Percentiles rank a stretch among this genome's conserved stretches.
Evolutionary conservation across 805 yeast species (phyloP).

Genomic region (Schwanniomyces pseudopolymorphus): DNA sequence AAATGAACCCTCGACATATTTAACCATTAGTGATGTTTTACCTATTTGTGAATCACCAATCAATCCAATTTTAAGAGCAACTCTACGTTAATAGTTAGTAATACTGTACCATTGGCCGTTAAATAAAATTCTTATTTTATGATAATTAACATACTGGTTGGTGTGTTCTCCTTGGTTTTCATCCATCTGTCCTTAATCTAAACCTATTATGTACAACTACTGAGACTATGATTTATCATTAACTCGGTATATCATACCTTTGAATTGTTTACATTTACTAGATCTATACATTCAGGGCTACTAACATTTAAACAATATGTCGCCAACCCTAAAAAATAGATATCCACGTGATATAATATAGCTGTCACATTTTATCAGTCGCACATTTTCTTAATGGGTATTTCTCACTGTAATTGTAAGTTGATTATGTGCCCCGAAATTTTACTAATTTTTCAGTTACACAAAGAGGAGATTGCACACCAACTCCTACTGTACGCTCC

Average conservation of each 20-base stretch:
- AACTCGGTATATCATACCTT: background rate
- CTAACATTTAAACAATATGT: background rate
- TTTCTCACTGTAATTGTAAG: background rate
- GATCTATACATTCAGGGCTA: background rate
- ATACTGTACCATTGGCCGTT: background rate
- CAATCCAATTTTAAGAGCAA: slow-evolving; percentile 82
- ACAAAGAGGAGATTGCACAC: background rate
- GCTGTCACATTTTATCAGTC: slow-evolving; percentile 1
- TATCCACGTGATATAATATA: background rate
- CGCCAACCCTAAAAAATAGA: background rate
- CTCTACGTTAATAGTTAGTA: slow-evolving; percentile 35
- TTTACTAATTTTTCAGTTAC: slow-evolving; percentile 1
- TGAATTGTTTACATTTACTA: background rate
- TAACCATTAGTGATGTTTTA: slow-evolving; percentile 93
- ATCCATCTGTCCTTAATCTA: slow-evolving; percentile 5
- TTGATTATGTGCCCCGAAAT: background rate
- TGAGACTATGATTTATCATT: background rate
- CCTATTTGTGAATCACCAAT: slow-evolving; percentile 97
- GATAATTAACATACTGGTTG: slow-evolving; percentile 33
- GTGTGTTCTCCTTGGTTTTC: slow-evolving; percentile 28
- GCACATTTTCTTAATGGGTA: background rate
- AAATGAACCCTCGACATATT: slow-evolving; percentile 92
- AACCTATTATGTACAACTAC: background rate
- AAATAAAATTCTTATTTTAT: background rate
- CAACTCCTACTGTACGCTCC: background rate